These are phyloP conservation scores for Lotus japonicus DNA, from an alignment of 306 rosid genomes.

Conservation along the genomic window DNA sequence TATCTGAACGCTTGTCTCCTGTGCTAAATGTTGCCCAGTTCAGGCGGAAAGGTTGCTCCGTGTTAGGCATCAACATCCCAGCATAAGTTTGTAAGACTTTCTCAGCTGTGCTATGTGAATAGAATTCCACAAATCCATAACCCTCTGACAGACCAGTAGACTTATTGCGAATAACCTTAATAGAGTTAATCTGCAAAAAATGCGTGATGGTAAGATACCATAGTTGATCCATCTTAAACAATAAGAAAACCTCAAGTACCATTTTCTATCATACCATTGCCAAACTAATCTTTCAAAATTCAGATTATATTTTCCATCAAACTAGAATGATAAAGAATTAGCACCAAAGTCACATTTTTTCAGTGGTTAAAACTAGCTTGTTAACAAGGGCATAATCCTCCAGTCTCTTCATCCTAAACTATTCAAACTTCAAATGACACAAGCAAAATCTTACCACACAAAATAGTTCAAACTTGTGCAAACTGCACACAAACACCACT, in stretches of 20 bases:
- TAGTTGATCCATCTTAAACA: not conserved
- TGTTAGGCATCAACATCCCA: slow-evolving; percentile 69
- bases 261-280: not conserved
- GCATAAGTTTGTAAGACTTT: slow-evolving; percentile 69
- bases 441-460: not conserved
- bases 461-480: not conserved
- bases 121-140: slow-evolving; percentile 88
- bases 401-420: not conserved
- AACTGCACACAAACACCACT: not conserved
- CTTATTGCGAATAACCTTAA: slow-evolving; percentile 93
- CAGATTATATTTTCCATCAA: not conserved
- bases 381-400: not conserved
- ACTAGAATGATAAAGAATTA: slow-evolving; percentile 7
- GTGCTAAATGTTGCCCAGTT: slow-evolving; percentile 96
- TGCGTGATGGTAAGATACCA: not conserved
- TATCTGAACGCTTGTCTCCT: slow-evolving; percentile 83
- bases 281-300: not conserved
- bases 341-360: not conserved
- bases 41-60: slow-evolving; percentile 83
- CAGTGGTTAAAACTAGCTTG: not conserved
- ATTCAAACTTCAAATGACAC: slow-evolving; percentile 9
- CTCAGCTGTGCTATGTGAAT: slow-evolving; percentile 71
- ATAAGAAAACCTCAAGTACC: not conserved
- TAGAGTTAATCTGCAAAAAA: slow-evolving; percentile 56
- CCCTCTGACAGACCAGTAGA: slow-evolving; percentile 83